Percentiles rank a stretch among this genome's conserved stretches.
Evolutionary conservation across 2,329 filamentous ascomycete genomes (phyloP).

Genomic region (Aspergillus texensis): DNA sequence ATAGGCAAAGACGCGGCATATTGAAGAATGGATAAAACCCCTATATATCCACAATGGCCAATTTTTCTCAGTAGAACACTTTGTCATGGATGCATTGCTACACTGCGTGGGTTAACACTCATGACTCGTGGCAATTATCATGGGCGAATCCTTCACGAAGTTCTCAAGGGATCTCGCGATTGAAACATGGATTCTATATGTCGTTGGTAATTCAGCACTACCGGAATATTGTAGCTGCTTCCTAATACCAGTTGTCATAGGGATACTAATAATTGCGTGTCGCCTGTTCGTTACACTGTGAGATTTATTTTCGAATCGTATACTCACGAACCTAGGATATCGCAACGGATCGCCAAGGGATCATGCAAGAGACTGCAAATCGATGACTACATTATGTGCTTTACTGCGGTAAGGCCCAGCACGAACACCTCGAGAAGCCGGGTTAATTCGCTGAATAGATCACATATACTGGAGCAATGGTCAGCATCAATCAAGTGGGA

Average conservation of each 20-base stretch:
- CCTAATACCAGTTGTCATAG: neutral
- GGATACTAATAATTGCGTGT: neutral
- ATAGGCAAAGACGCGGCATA: neutral
- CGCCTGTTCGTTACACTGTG: neutral
- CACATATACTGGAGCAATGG: neutral
- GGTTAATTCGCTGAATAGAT: neutral
- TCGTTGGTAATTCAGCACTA: neutral
- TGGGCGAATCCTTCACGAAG: neutral
- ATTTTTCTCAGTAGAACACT: rapidly evolving
- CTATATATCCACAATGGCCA: neutral
- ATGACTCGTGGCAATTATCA: neutral
- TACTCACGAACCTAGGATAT: neutral
- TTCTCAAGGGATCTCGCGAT: neutral
- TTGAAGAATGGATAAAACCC: neutral
- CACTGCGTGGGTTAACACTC: neutral
- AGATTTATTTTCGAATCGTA: neutral
- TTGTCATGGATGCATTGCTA: neutral
- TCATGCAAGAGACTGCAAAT: neutral
- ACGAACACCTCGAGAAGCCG: too few species aligned
- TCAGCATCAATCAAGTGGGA: neutral
- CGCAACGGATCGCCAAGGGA: neutral
- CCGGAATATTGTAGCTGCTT: neutral
- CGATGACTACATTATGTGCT: neutral
- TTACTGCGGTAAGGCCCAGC: neutral
- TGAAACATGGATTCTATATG: neutral